phyloP scores from a whole-genome alignment of 352 stramenopile species.

The Phytophthora pisi region DNA sequence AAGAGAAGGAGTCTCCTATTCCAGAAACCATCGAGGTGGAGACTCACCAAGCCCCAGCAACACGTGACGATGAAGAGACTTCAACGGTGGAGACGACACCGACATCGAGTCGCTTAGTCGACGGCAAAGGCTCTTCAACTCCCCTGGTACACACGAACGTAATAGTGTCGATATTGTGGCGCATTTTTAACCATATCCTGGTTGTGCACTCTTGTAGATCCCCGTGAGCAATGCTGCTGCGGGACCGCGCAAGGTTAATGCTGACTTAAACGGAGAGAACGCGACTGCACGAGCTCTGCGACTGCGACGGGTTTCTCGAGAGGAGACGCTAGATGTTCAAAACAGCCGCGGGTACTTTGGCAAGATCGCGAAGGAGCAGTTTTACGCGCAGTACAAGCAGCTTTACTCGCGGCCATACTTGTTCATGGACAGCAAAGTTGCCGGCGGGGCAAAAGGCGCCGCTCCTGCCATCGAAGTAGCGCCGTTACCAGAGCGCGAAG shows the following conservation, averaged over 20 bases:
- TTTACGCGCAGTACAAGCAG: slow-evolving; percentile 70
- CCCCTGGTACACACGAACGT: slow-evolving; percentile 11
- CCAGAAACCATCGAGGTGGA: slow-evolving; percentile 5
- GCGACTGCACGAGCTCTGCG: slow-evolving; percentile 29
- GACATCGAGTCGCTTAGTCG: neutral
- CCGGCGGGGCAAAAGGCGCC: slow-evolving; percentile 1
- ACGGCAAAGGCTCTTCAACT: neutral
- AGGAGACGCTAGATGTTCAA: slow-evolving; percentile 46
- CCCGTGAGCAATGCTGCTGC: neutral
- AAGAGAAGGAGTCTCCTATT: slow-evolving; percentile 5
- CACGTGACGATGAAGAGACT: neutral
- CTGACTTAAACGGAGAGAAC: slow-evolving; percentile 15
- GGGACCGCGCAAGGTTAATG: neutral
- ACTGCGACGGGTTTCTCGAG: slow-evolving; percentile 38
- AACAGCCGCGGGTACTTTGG: slow-evolving; percentile 72
- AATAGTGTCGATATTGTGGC: neutral
- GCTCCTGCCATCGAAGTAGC: neutral
- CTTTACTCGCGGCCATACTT: slow-evolving; percentile 71
- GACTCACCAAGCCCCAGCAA: neutral
- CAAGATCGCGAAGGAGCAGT: slow-evolving; percentile 50
- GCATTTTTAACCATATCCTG: neutral
- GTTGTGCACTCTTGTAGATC: slow-evolving; percentile 9
- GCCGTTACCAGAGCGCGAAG: slow-evolving; percentile 4
- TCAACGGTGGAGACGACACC: neutral
- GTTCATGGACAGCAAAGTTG: slow-evolving; percentile 46